Percentiles rank a stretch among this genome's conserved stretches.
Conservation (phyloP, 148 eudicot genomes). For the Hydrangea macrophylla region DNA sequence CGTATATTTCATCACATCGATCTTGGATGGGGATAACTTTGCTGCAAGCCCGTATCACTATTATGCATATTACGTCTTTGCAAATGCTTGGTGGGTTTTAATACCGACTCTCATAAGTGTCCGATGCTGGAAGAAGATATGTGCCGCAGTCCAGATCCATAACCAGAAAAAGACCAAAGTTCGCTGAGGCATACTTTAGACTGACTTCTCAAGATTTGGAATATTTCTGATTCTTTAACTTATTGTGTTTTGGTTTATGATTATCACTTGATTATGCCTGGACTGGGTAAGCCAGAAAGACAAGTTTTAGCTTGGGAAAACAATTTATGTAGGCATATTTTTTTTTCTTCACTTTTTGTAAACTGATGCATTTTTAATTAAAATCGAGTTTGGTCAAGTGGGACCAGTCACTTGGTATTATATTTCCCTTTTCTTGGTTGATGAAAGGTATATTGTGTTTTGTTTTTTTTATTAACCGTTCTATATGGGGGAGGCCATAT, state of each 20-base stretch:
- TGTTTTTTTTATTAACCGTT: too few species aligned
- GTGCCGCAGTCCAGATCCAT: slow-evolving; percentile 40
- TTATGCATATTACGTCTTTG: slow-evolving; percentile 64
- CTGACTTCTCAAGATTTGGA: background rate
- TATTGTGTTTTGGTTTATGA: background rate
- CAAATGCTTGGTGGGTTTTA: slow-evolving; percentile 68
- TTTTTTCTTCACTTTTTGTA: background rate
- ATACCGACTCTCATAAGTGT: slow-evolving; percentile 62
- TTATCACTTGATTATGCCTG: too few species aligned
- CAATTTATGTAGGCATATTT: too few species aligned
- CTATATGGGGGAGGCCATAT: too few species aligned
- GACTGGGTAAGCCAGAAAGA: too few species aligned
- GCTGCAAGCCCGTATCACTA: slow-evolving; percentile 47
- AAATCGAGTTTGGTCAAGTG: background rate
- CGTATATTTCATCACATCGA: slow-evolving; percentile 69
- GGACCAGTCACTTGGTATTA: background rate
- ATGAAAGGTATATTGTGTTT: too few species aligned
- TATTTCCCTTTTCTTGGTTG: too few species aligned
- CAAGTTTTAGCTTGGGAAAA: too few species aligned
- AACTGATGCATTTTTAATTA: background rate
- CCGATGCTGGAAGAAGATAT: slow-evolving; percentile 83
- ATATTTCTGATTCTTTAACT: too few species aligned
- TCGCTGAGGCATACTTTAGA: slow-evolving; percentile 4
- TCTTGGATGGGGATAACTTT: slow-evolving; percentile 75
- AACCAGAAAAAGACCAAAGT: slow-evolving; percentile 55